These are phyloP conservation scores for Chlamydomonas eustigma DNA, from an alignment of 139 green algal species.

Conservation along the genomic window DNA sequence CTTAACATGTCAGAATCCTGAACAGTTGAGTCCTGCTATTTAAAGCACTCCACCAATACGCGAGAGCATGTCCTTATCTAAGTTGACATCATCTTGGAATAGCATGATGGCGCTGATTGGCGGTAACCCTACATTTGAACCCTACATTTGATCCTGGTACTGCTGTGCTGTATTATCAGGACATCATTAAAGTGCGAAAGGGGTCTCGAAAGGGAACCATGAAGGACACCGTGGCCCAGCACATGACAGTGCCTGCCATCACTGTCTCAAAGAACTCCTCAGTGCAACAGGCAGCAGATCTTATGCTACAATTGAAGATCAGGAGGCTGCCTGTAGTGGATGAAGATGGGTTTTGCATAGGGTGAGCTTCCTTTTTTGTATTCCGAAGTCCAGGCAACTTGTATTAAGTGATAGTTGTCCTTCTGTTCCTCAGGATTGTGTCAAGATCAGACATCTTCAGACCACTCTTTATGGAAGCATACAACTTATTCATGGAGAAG, in stretches of 20 bases:
- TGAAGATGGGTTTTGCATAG: constrained; percentile 17
- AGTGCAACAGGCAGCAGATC: constrained; percentile 50
- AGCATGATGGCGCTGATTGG: too few species aligned
- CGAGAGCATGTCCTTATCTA: too few species aligned
- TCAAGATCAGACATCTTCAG: constrained; percentile 65
- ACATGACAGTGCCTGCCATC: constrained; percentile 64
- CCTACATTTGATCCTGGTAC: too few species aligned
- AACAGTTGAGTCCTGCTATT: too few species aligned
- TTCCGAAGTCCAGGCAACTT: not conserved
- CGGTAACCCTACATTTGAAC: too few species aligned
- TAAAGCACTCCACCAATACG: too few species aligned
- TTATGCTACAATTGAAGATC: constrained; percentile 68
- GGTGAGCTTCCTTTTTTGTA: constrained; percentile 1
- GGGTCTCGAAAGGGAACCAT: constrained; percentile 26
- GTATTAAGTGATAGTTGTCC: not conserved
- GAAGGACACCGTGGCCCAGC: constrained; percentile 40
- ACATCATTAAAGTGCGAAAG: constrained; percentile 60
- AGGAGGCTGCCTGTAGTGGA: constrained; percentile 68
- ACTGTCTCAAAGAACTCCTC: constrained; percentile 30
- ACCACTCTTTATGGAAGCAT: constrained; percentile 44
- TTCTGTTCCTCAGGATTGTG: constrained; percentile 38
- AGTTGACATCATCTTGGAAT: too few species aligned
- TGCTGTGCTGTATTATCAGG: too few species aligned
- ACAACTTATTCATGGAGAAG: constrained; percentile 42
- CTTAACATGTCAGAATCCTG: too few species aligned